These are phyloP conservation scores for Exophiala calicioides DNA, from an alignment of 2,329 filamentous ascomycete genomes.

Conservation along the genomic window DNA sequence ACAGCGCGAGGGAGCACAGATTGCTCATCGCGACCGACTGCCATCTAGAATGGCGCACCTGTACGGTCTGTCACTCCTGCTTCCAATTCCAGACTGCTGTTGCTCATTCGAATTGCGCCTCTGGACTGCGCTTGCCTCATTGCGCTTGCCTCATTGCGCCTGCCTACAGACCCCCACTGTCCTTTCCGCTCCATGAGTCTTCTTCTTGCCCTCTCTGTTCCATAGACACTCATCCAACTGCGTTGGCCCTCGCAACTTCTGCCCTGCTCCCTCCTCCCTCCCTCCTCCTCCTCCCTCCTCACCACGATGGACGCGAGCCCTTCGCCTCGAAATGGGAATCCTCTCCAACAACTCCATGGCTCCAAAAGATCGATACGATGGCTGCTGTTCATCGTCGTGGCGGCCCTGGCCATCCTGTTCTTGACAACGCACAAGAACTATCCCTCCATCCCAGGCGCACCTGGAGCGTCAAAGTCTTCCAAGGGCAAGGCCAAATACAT, in stretches of 20 bases:
- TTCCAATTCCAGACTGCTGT: no score
- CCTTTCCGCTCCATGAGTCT: no score
- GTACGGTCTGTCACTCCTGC: no score
- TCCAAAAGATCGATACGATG: constrained; percentile 19
- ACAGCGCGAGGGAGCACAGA: no score
- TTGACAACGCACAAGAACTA: constrained; percentile 20
- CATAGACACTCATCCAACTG: background rate
- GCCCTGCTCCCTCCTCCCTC: background rate
- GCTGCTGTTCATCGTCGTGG: constrained; percentile 21
- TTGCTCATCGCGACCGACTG: no score
- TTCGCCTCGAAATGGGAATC: constrained; percentile 18
- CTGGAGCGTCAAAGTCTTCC: background rate
- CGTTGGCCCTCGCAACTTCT: background rate
- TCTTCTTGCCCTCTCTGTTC: background rate
- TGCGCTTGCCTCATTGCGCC: no score
- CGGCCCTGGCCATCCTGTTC: constrained; percentile 17
- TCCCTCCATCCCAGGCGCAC: background rate
- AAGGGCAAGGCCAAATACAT: constrained; percentile 18
- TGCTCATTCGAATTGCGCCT: no score
- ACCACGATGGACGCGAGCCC: background rate
- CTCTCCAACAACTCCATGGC: constrained; percentile 20
- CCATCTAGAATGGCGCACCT: no score
- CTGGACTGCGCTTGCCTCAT: no score
- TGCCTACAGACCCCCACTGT: no score
- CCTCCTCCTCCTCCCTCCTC: background rate